A percentile compares a stretch with the other conserved stretches of the same genome.
These are phyloP conservation scores for Pichia rugopelliculosa DNA, from an alignment of 805 yeast genomes.

Conservation along the genomic window DNA sequence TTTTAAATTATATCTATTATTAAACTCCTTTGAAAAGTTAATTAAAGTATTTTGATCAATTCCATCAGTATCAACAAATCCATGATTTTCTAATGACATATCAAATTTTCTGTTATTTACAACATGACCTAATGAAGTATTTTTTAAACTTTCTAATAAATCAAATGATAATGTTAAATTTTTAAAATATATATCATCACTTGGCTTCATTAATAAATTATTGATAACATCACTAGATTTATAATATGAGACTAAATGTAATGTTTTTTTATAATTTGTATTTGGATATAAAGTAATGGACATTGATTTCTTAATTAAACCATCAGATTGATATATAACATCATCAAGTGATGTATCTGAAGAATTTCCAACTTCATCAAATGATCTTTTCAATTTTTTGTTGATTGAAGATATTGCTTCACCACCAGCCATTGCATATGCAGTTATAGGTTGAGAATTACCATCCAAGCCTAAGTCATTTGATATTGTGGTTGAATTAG, in stretches of 20 bases:
- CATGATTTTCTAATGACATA: conserved; percentile 11
- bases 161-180: conserved; percentile 40
- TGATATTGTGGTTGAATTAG: neutral
- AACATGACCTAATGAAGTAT: conserved; percentile 47
- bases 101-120: conserved; percentile 11
- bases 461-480: neutral
- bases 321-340: conserved; percentile 57
- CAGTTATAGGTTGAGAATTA: conserved; percentile 7
- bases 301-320: conserved; percentile 77
- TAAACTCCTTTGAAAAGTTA: conserved; percentile 14
- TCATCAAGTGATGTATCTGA: neutral
- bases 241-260: conserved; percentile 77
- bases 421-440: conserved; percentile 15
- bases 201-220: conserved; percentile 51
- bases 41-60: conserved; percentile 13
- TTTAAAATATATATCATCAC: conserved; percentile 42
- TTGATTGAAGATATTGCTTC: conserved; percentile 1
- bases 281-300: conserved; percentile 44
- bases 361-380: neutral
- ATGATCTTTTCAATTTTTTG: neutral
- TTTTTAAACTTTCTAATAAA: conserved; percentile 50
- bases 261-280: conserved; percentile 32
- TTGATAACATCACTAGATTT: conserved; percentile 62
- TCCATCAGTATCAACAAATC: conserved; percentile 21
- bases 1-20: conserved; percentile 10